Conservation (phyloP, 2,329 filamentous ascomycete species). For the Aspergillus fumigatus region DNA sequence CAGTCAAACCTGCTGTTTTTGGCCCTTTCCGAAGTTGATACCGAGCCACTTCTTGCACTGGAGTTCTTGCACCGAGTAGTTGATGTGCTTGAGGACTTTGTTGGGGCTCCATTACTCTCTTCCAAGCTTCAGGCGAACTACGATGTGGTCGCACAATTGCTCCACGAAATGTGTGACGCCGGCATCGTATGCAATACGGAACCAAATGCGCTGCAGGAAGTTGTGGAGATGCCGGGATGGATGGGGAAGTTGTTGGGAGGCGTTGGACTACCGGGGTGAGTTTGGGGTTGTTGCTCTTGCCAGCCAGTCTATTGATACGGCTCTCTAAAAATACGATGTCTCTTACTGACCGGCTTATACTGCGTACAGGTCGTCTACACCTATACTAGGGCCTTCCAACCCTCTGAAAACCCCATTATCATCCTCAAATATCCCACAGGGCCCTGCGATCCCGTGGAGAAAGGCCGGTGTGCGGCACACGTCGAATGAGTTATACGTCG, state of each 20-base stretch:
- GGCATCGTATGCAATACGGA: conserved; percentile 88
- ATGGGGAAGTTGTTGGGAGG: conserved; percentile 84
- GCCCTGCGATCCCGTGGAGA: conserved; percentile 73
- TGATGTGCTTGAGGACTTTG: conserved; percentile 89
- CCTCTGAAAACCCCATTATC: conserved; percentile 39
- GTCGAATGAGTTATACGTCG: conserved; percentile 94
- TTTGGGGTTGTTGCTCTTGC: background rate
- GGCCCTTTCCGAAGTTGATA: conserved; percentile 77
- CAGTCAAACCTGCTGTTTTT: conserved; percentile 86
- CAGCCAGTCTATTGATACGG: background rate
- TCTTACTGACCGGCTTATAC: background rate
- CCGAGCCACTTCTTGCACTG: conserved; percentile 81
- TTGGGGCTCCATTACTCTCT: conserved; percentile 80
- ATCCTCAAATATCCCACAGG: conserved; percentile 30
- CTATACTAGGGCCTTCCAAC: conserved; percentile 37
- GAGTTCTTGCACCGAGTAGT: conserved; percentile 93
- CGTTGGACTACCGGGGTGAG: conserved; percentile 73
- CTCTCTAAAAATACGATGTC: background rate
- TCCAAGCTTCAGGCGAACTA: conserved; percentile 85
- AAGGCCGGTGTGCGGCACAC: conserved; percentile 90
- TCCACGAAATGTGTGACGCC: conserved; percentile 95
- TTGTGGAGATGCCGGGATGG: conserved; percentile 87
- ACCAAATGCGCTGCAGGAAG: conserved; percentile 83
- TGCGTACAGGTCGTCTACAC: conserved; percentile 32
- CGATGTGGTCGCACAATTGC: conserved; percentile 86